A percentile compares a stretch with the other conserved stretches of the same genome.
These are phyloP conservation scores for Xylaria telfairii DNA, from an alignment of 495 filamentous ascomycete species.

Conservation along the genomic window DNA sequence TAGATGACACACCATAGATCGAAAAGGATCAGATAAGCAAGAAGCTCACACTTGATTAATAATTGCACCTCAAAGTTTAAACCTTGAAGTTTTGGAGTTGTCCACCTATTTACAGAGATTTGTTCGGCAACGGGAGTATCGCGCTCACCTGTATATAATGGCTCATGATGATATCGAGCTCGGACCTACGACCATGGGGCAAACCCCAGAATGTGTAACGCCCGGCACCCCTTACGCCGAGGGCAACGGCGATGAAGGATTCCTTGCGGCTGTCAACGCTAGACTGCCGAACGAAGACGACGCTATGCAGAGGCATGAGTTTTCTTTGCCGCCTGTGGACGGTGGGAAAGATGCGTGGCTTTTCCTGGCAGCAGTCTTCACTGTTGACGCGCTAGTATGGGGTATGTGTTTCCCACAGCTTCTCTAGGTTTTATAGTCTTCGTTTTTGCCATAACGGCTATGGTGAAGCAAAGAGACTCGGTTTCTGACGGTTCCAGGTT, in stretches of 20 bases:
- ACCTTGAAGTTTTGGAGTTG: background rate
- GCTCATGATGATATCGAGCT: conserved; percentile 15
- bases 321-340: conserved; percentile 59
- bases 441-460: background rate
- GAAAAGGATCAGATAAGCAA: background rate
- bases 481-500: conserved; percentile 46
- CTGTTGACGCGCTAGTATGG: conserved; percentile 64
- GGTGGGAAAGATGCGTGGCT: conserved; percentile 65
- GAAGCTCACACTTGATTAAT: background rate
- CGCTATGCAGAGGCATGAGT: conserved; percentile 30
- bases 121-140: background rate
- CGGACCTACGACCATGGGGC: background rate
- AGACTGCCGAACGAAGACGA: conserved; percentile 2
- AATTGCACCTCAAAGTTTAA: background rate
- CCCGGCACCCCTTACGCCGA: conserved; percentile 9
- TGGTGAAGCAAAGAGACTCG: background rate
- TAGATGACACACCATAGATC: background rate
- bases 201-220: conserved; percentile 21
- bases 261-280: conserved; percentile 2
- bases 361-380: conserved; percentile 60
- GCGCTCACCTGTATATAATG: background rate
- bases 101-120: background rate
- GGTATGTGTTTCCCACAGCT: conserved; percentile 43
- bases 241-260: background rate
- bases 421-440: conserved; percentile 15